Conservation (phyloP, 2,329 filamentous ascomycete species). For the Cryphonectria radicalis region DNA sequence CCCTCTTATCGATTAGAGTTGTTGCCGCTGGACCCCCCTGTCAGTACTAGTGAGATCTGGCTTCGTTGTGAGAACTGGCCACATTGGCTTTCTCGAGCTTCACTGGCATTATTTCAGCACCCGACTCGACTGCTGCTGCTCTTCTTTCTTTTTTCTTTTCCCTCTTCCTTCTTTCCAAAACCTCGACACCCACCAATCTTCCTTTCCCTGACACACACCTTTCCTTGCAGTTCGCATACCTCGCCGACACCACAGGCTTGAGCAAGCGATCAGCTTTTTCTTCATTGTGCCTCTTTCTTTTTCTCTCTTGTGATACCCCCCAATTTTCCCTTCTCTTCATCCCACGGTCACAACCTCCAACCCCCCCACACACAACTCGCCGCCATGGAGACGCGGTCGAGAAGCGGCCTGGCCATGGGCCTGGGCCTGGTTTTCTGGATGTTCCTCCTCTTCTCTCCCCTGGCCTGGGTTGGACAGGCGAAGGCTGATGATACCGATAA, state of each 20-base stretch:
- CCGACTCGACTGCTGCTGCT: slow-evolving; percentile 4
- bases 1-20: slow-evolving; percentile 19
- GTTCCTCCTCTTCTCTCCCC: slow-evolving; percentile 82
- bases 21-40: slow-evolving; percentile 22
- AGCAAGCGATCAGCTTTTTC: slow-evolving; percentile 22
- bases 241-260: slow-evolving; percentile 25
- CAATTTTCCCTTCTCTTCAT: slow-evolving; percentile 35
- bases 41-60: slow-evolving; percentile 28
- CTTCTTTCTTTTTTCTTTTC: not conserved
- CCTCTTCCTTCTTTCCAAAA: not conserved
- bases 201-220: not conserved
- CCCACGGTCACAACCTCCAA: slow-evolving; percentile 26
- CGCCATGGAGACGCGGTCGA: slow-evolving; percentile 32
- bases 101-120: slow-evolving; percentile 27
- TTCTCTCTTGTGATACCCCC: slow-evolving; percentile 35
- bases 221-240: slow-evolving; percentile 10
- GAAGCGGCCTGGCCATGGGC: slow-evolving; percentile 46
- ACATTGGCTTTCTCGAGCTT: slow-evolving; percentile 30
- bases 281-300: slow-evolving; percentile 34
- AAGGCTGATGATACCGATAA: slow-evolving; percentile 74
- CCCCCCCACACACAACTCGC: slow-evolving; percentile 17
- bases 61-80: slow-evolving; percentile 29
- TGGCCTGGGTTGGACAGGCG: slow-evolving; percentile 82
- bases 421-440: slow-evolving; percentile 93
- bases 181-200: slow-evolving; percentile 14